These are phyloP conservation scores for Aphanomyces stellatus DNA, from an alignment of 352 stramenopile genomes.

Conservation along the genomic window DNA sequence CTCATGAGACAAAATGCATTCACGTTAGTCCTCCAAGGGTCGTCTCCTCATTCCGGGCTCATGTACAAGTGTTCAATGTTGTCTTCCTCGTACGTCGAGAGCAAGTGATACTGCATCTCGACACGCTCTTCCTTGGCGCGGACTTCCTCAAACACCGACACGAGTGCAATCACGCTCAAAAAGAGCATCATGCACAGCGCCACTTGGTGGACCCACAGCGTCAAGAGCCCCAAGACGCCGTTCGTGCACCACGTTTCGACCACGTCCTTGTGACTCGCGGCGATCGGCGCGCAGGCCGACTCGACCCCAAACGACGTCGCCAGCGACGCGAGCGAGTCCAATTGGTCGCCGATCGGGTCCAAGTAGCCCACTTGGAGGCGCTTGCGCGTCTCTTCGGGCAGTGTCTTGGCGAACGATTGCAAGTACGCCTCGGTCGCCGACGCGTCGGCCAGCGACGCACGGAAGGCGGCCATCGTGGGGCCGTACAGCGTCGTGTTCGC, in stretches of 20 bases:
- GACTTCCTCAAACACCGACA: constrained; percentile 75
- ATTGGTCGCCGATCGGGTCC: constrained; percentile 49
- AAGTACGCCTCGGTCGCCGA: constrained; percentile 20
- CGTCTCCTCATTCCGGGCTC: constrained; percentile 36
- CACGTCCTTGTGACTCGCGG: constrained; percentile 37
- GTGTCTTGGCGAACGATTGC: constrained; percentile 30
- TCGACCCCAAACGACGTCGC: constrained; percentile 32
- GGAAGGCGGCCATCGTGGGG: not conserved
- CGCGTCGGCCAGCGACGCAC: not conserved
- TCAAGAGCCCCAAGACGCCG: constrained; percentile 74
- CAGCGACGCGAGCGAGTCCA: constrained; percentile 27
- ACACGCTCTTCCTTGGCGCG: constrained; percentile 56
- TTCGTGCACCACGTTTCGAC: constrained; percentile 63
- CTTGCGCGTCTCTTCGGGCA: constrained; percentile 34
- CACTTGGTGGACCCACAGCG: constrained; percentile 81
- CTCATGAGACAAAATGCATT: too few relatives aligned
- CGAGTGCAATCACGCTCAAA: constrained; percentile 53
- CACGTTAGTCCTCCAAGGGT: not conserved
- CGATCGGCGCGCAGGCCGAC: constrained; percentile 44
- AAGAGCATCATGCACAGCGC: constrained; percentile 69
- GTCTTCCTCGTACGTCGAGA: constrained; percentile 75
- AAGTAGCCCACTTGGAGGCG: constrained; percentile 69
- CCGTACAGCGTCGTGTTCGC: constrained; percentile 31
- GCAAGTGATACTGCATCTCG: constrained; percentile 64
- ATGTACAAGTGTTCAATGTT: constrained; percentile 73